Evolutionary conservation across 305 asterid species (phyloP).

Genomic region (Andrographis paniculata): DNA sequence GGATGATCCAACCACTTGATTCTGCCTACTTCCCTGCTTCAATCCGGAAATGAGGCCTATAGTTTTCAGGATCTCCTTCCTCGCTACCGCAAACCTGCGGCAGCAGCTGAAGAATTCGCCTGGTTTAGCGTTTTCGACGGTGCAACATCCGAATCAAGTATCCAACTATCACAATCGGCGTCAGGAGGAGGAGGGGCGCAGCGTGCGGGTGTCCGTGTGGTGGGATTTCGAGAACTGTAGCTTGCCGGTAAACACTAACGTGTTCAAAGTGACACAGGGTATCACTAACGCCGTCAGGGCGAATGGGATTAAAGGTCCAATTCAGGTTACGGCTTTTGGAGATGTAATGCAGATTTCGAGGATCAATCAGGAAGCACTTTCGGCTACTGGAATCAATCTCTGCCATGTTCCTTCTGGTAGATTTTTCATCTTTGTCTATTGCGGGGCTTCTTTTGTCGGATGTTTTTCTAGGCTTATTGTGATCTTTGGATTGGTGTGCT

Average conservation of each 20-base stretch:
- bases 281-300: slow-evolving; percentile 71
- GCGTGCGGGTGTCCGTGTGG: slow-evolving; percentile 87
- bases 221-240: slow-evolving; percentile 95
- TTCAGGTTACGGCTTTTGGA: slow-evolving; percentile 89
- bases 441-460: neutral
- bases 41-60: slow-evolving; percentile 27
- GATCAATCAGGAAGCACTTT: slow-evolving; percentile 74
- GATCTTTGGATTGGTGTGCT: no score
- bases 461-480: neutral
- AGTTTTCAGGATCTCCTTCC: slow-evolving; percentile 24
- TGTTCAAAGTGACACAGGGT: slow-evolving; percentile 49
- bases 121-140: slow-evolving; percentile 25
- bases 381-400: slow-evolving; percentile 78
- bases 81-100: slow-evolving; percentile 19
- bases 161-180: slow-evolving; percentile 35
- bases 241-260: slow-evolving; percentile 49
- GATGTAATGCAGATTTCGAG: slow-evolving; percentile 76
- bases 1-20: neutral
- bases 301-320: slow-evolving; percentile 76
- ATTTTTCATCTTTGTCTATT: slow-evolving; percentile 1
- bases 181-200: slow-evolving; percentile 64
- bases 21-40: neutral
- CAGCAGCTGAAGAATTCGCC: slow-evolving; percentile 21
- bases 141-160: slow-evolving; percentile 14
- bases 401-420: slow-evolving; percentile 77